A percentile compares a stretch with the other conserved stretches of the same genome.
Evolutionary conservation across 1,284 basidiomycete species (phyloP).

Genomic region (Pyrrhoderma noxium): DNA sequence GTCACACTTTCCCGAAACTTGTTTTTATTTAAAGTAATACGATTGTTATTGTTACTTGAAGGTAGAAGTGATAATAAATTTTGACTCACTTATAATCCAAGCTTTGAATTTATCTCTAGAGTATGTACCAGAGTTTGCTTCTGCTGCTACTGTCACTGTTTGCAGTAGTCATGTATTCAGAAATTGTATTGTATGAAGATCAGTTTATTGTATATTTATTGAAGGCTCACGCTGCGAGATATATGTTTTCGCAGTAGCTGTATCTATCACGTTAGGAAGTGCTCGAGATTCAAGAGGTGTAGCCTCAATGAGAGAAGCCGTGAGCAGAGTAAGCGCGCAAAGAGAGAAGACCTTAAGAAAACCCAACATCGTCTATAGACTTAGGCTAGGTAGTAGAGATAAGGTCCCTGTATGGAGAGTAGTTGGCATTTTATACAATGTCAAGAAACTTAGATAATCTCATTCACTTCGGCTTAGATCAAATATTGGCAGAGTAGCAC

Average conservation of each 20-base stretch:
- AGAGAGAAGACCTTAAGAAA: background rate
- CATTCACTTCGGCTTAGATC: too few species aligned
- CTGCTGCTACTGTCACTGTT: slow-evolving; percentile 39
- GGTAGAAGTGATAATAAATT: too few species aligned
- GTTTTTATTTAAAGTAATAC: too few species aligned
- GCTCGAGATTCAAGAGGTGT: slow-evolving; percentile 21
- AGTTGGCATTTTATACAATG: too few species aligned
- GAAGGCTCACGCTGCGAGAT: slow-evolving; percentile 29
- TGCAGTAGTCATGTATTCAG: slow-evolving; percentile 3
- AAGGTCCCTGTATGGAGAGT: too few species aligned
- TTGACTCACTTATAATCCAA: slow-evolving; percentile 38
- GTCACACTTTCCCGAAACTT: slow-evolving; percentile 45
- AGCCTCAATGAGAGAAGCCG: background rate
- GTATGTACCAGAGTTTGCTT: slow-evolving; percentile 42
- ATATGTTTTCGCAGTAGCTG: slow-evolving; percentile 32
- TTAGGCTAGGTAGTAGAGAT: too few species aligned
- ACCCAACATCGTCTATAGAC: too few species aligned
- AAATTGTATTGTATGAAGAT: background rate
- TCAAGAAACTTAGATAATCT: too few species aligned
- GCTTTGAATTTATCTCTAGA: slow-evolving; percentile 35
- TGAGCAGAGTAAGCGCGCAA: background rate
- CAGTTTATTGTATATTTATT: slow-evolving; percentile 8
- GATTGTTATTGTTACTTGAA: too few species aligned
- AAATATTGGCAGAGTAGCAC: too few species aligned
- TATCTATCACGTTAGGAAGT: slow-evolving; percentile 32